phyloP scores from a whole-genome alignment of 805 yeast species.

The Ogataea sp. region DNA sequence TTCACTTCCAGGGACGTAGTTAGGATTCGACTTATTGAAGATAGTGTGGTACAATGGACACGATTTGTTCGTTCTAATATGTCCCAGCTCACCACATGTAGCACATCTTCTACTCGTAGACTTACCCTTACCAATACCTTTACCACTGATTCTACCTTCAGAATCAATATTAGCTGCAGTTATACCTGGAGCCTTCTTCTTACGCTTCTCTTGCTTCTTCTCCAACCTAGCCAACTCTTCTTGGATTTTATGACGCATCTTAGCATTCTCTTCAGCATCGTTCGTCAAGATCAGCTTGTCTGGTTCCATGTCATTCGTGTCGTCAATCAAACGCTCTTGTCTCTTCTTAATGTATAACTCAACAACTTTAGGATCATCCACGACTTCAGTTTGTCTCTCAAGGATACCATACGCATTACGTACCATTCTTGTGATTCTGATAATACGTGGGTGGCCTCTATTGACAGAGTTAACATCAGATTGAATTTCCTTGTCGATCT shows the following conservation, averaged over 20 bases:
- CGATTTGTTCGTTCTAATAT: conserved; percentile 81
- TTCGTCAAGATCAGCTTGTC: conserved; percentile 72
- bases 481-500: conserved; percentile 20
- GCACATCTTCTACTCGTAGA: conserved; percentile 79
- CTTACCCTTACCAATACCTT: conserved; percentile 66
- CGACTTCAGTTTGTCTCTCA: conserved; percentile 70
- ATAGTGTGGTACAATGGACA: conserved; percentile 75
- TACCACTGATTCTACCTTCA: conserved; percentile 42
- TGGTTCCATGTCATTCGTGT: conserved; percentile 47
- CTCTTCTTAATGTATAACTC: conserved; percentile 68
- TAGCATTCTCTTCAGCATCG: conserved; percentile 75
- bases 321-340: conserved; percentile 25
- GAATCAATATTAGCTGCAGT: conserved; percentile 26
- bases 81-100: conserved; percentile 93
- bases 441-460: conserved; percentile 24
- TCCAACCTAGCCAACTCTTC: conserved; percentile 79
- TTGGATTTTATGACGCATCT: conserved; percentile 68
- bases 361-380: conserved; percentile 81
- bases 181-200: conserved; percentile 22
- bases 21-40: conserved; percentile 27
- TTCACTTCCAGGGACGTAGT: conserved; percentile 25
- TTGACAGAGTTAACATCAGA: conserved; percentile 16
- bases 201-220: conserved; percentile 54
- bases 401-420: conserved; percentile 79
- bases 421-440: conserved; percentile 70